Evolutionary conservation across 73 alveolate genomes (phyloP), one percentile per base, ranked within the genome.

Genomic region (Effrenium voratum): DNA sequence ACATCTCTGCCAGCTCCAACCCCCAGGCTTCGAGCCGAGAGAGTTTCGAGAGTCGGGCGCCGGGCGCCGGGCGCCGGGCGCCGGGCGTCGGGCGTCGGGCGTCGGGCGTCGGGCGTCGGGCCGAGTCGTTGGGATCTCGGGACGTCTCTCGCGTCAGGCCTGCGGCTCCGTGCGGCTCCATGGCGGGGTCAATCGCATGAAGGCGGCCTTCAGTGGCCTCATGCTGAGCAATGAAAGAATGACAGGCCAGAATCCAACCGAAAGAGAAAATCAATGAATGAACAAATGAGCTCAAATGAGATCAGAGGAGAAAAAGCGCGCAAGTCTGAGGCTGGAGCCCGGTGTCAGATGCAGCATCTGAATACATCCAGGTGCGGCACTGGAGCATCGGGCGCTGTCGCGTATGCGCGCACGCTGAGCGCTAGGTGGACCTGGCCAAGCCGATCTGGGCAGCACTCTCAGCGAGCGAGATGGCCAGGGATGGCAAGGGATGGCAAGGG

Each of bases 321-420:
- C n/a, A n/a, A n/a, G n/a, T n/a, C 30, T 85, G 60, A 90, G 96
- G 96, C n/a, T 90, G 96, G 96, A 90, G 96, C n/a, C 96, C 96
- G 13, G 86, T 40, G 41, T 49, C 41, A 41, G 96, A 90, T 45
- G 73, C 85, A 1, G 55, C 57, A 12, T 45, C 96, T 8, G 96
- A 90, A 30, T 90, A 90, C 86, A 38, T 90, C 63, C 96, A 90
- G 96, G 96, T 52, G 41, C 36, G 68, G 43, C 24, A 6, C 57
- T 68, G 44, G n/a, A n/a, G n/a, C n/a, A n/a, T n/a, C n/a, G n/a
- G n/a, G n/a, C 3, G 45, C 3, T 19, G 81, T 70, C 24, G 36
- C 40, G 79, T 12, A 66, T 12, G 13, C 47, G 36, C 36, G 12
- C 22, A 16, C 38, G 38, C 75, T 26, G 22, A 2, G 73, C 15